Conservation (phyloP, 106 monocot genomes). For the Dendrobium officinale region DNA sequence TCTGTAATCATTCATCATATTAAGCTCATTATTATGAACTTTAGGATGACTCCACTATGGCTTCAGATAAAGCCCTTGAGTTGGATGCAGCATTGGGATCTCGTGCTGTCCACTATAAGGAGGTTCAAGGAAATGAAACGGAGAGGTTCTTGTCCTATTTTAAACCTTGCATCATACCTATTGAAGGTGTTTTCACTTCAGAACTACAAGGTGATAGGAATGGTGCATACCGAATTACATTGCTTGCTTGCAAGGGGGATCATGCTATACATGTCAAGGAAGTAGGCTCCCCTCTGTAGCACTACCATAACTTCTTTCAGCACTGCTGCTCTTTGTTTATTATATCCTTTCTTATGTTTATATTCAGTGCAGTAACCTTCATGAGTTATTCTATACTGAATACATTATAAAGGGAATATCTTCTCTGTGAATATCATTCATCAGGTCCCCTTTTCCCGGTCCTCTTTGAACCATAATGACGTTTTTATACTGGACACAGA, state of each 20-base stretch:
- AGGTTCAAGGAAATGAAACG: slow-evolving; percentile 35
- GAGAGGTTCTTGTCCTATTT: slow-evolving; percentile 53
- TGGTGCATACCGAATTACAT: slow-evolving; percentile 1
- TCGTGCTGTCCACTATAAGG: slow-evolving; percentile 42
- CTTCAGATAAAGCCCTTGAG: slow-evolving; percentile 39
- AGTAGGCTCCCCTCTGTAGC: slow-evolving; percentile 10
- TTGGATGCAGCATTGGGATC: slow-evolving; percentile 39
- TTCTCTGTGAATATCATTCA: background rate
- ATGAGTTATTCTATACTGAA: background rate
- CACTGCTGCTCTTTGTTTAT: background rate
- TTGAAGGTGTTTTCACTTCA: slow-evolving; percentile 27
- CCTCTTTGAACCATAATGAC: slow-evolving; percentile 37
- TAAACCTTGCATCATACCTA: slow-evolving; percentile 48
- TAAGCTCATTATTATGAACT: background rate
- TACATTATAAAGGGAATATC: background rate
- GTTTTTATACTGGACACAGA: slow-evolving; percentile 44
- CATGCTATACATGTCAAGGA: slow-evolving; percentile 36
- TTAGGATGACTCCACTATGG: slow-evolving; percentile 25
- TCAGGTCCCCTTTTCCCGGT: slow-evolving; percentile 41
- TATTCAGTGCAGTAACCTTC: background rate
- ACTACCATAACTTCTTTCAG: background rate
- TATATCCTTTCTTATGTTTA: background rate
- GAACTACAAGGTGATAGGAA: background rate
- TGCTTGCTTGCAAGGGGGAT: slow-evolving; percentile 32
- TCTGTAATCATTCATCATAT: background rate